A percentile compares a stretch with the other conserved stretches of the same genome.
These are phyloP conservation scores for Juncus inflexus DNA, from an alignment of 176 grass and related monocot genomes.

Conservation along the genomic window DNA sequence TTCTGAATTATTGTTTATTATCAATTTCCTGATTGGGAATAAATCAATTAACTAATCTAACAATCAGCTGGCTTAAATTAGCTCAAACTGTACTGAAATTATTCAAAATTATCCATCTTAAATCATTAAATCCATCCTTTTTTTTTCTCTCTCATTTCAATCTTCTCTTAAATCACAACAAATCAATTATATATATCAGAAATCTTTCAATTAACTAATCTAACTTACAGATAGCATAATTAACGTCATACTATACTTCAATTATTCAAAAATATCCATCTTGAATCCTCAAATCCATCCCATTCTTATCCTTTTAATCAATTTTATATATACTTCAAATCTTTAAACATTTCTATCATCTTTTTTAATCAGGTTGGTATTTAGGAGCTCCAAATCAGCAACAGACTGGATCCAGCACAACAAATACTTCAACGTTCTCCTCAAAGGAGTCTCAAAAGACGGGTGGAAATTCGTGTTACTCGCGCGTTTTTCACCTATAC, in stretches of 20 bases:
- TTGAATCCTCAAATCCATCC: no score
- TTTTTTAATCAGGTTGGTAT: constrained; percentile 57
- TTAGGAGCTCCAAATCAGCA: constrained; percentile 76
- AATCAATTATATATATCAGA: no score
- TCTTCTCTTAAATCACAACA: no score
- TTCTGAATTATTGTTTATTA: background rate
- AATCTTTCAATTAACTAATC: no score
- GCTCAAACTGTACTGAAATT: background rate
- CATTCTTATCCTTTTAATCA: background rate
- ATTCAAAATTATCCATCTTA: no score
- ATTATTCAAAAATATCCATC: no score
- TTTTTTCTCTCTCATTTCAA: no score
- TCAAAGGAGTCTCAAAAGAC: constrained; percentile 81
- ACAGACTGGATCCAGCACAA: constrained; percentile 71
- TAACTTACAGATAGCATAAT: no score
- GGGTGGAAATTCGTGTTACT: constrained; percentile 95
- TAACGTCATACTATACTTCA: background rate
- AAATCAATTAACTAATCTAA: background rate
- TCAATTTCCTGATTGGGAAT: background rate
- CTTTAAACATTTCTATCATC: no score
- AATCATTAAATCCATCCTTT: no score
- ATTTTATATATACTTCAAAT: background rate
- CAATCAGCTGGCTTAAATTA: background rate
- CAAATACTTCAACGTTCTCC: constrained; percentile 76
- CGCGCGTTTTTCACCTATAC: constrained; percentile 87